phyloP scores from a whole-genome alignment of 208 protist genomes.

The Leishmania braziliensis region DNA sequence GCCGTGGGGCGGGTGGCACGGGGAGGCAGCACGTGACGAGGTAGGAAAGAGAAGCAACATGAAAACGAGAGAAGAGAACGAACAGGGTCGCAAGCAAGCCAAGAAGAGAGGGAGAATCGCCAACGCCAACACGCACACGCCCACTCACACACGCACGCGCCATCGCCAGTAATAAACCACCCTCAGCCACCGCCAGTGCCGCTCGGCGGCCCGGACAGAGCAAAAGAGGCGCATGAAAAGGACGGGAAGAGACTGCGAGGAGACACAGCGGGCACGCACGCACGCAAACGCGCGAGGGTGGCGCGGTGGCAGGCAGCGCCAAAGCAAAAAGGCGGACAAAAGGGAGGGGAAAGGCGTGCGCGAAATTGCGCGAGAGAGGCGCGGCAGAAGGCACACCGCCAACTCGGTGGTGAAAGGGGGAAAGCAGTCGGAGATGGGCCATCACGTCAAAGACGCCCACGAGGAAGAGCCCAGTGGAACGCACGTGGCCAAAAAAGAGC shows the following conservation, averaged over 20 bases:
- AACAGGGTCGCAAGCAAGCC: background rate
- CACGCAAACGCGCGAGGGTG: background rate
- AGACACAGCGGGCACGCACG: background rate
- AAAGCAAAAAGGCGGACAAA: background rate
- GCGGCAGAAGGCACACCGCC: background rate
- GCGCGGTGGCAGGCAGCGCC: background rate
- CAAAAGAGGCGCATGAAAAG: background rate
- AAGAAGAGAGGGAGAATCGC: background rate
- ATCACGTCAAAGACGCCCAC: background rate
- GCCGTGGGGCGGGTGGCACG: background rate
- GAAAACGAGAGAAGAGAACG: background rate
- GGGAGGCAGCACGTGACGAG: background rate
- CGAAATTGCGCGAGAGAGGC: too few relatives aligned
- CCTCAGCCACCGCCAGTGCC: background rate
- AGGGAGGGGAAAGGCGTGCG: too few relatives aligned
- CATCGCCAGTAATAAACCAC: too few relatives aligned
- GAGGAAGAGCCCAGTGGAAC: background rate
- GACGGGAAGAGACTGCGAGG: background rate
- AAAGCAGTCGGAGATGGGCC: background rate
- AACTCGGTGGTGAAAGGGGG: background rate
- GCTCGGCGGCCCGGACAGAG: background rate
- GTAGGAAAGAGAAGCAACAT: background rate
- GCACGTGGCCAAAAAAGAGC: background rate
- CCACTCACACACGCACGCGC: too few relatives aligned
- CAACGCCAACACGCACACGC: background rate